Percentiles rank a stretch among this genome's conserved stretches.
These are phyloP conservation scores for Rhododendron mucronatum DNA, from an alignment of 148 eudicot genomes.

Conservation along the genomic window DNA sequence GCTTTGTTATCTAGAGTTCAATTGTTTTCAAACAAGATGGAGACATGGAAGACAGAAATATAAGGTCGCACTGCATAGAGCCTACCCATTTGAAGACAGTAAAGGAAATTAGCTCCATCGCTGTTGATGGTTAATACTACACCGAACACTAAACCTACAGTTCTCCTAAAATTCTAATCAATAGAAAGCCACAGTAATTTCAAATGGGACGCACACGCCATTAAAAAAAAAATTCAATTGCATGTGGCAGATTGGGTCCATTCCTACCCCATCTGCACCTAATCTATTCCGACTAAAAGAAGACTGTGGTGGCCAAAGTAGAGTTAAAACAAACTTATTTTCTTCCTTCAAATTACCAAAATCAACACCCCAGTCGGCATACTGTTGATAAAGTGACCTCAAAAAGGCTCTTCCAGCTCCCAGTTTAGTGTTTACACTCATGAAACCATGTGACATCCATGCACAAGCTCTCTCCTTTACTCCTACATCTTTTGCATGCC, in stretches of 20 bases:
- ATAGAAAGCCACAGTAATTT: neutral
- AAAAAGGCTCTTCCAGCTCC: slow-evolving; percentile 94
- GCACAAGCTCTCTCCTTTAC: slow-evolving; percentile 63
- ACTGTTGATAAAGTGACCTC: slow-evolving; percentile 86
- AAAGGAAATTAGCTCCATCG: neutral
- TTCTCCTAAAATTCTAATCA: neutral
- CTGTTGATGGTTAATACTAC: no score
- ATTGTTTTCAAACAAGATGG: neutral
- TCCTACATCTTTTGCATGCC: slow-evolving; percentile 83
- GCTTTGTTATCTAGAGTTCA: neutral
- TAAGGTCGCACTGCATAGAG: neutral
- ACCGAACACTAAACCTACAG: neutral
- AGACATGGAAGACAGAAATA: neutral
- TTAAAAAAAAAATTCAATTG: neutral
- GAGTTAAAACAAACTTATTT: neutral
- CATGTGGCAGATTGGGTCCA: neutral
- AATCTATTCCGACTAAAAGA: neutral
- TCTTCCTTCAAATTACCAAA: slow-evolving; percentile 46
- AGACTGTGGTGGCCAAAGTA: neutral
- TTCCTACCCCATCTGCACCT: neutral
- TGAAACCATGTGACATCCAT: slow-evolving; percentile 97
- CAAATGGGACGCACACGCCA: neutral
- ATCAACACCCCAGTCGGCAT: slow-evolving; percentile 97
- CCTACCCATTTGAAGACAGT: neutral
- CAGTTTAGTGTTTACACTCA: slow-evolving; percentile 71